A percentile compares a stretch with the other conserved stretches of the same genome.
Conservation (phyloP, 2,329 filamentous ascomycete genomes). For the Nothophaeocryptopus gaeumannii region DNA sequence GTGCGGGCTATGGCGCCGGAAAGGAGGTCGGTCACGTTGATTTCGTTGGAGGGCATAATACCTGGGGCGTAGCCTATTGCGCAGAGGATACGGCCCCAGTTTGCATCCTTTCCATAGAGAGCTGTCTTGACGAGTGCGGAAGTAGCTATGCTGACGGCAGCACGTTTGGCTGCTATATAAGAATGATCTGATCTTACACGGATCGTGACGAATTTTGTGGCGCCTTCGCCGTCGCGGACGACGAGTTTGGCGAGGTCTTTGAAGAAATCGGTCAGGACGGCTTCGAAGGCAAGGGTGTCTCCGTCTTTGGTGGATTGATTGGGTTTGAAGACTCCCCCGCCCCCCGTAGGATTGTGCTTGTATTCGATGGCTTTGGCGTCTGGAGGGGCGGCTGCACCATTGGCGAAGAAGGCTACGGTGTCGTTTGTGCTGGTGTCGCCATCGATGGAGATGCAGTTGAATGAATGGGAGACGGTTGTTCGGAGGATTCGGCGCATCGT, state of each 20-base stretch:
- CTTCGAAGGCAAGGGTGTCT: conserved; percentile 24
- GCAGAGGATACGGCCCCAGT: conserved; percentile 96
- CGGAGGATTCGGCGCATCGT: conserved; percentile 69
- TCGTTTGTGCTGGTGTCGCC: conserved; percentile 98
- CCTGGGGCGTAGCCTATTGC: conserved; percentile 79
- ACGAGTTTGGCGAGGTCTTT: conserved; percentile 86
- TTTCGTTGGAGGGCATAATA: conserved; percentile 41
- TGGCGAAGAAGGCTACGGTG: conserved; percentile 90
- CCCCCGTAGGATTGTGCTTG: background rate
- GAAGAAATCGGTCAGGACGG: conserved; percentile 75
- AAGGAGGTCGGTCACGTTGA: conserved; percentile 3
- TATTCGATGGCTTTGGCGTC: conserved; percentile 9
- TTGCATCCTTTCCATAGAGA: conserved; percentile 93
- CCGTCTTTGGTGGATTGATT: background rate
- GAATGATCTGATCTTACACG: conserved; percentile 53
- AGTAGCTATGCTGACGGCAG: conserved; percentile 83
- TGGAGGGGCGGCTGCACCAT: conserved; percentile 67
- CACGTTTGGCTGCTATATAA: conserved; percentile 60
- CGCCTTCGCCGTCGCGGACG: conserved; percentile 93
- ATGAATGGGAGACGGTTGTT: conserved; percentile 75
- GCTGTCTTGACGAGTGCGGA: conserved; percentile 96
- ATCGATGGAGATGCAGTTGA: conserved; percentile 96
- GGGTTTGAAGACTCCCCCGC: background rate
- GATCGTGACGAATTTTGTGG: conserved; percentile 96
- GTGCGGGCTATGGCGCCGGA: background rate